Evolutionary conservation across 2,329 filamentous ascomycete genomes (phyloP).

Genomic region (Sclerotinia nivalis): DNA sequence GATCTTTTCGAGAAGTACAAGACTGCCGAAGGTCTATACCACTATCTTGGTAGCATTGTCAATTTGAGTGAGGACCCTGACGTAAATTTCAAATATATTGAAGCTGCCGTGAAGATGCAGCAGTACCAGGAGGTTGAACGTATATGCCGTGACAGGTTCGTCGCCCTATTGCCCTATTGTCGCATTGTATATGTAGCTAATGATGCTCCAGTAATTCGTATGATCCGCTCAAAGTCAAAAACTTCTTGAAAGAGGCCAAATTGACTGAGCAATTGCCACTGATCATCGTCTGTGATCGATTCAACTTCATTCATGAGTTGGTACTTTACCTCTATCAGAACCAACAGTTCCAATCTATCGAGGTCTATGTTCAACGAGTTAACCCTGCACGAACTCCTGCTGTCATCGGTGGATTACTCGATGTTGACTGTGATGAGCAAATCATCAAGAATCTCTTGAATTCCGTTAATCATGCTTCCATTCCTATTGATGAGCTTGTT

Average conservation of each 20-base stretch:
- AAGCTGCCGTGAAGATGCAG: slow-evolving; percentile 89
- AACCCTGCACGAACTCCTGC: slow-evolving; percentile 89
- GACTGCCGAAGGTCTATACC: slow-evolving; percentile 94
- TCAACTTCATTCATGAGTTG: slow-evolving; percentile 97
- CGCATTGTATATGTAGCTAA: neutral
- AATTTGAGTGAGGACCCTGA: slow-evolving; percentile 94
- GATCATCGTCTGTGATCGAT: slow-evolving; percentile 98
- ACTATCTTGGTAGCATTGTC: slow-evolving; percentile 96
- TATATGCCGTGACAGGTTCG: slow-evolving; percentile 86
- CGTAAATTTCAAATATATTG: slow-evolving; percentile 99
- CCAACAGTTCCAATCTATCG: slow-evolving; percentile 98
- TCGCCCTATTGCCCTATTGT: neutral
- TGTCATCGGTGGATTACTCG: slow-evolving; percentile 88
- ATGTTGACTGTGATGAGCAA: slow-evolving; percentile 94
- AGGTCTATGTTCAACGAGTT: slow-evolving; percentile 95
- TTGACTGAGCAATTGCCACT: slow-evolving; percentile 90
- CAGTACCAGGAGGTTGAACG: slow-evolving; percentile 96
- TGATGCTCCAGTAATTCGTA: slow-evolving; percentile 52
- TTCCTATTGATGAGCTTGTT: slow-evolving; percentile 94
- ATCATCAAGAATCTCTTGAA: slow-evolving; percentile 91
- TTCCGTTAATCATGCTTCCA: slow-evolving; percentile 79
- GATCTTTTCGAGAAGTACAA: slow-evolving; percentile 97
- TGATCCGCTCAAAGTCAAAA: slow-evolving; percentile 95
- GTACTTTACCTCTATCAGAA: slow-evolving; percentile 98
- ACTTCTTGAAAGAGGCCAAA: slow-evolving; percentile 96